A percentile compares a stretch with the other conserved stretches of the same genome.
These are phyloP conservation scores for Venturia effusa DNA, from an alignment of 2,329 filamentous ascomycete species.

Conservation along the genomic window DNA sequence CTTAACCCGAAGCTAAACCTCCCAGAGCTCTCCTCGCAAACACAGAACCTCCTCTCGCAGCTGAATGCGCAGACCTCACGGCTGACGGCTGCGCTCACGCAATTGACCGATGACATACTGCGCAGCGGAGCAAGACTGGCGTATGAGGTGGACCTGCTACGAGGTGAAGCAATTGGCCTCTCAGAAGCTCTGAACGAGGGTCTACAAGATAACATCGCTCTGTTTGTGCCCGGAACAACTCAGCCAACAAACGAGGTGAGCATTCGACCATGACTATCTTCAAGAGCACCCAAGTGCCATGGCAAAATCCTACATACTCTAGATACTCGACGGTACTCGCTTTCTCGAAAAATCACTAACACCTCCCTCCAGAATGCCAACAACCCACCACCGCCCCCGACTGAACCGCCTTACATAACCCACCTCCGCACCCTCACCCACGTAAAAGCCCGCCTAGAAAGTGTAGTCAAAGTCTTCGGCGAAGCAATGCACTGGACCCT, in stretches of 20 bases:
- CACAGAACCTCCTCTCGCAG: conserved; percentile 75
- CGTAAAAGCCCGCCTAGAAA: conserved; percentile 74
- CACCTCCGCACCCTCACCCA: conserved; percentile 73
- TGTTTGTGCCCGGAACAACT: background rate
- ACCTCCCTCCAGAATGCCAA: background rate
- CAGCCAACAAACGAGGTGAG: background rate
- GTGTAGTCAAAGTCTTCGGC: conserved; percentile 83
- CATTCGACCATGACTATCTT: background rate
- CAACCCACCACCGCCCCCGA: background rate
- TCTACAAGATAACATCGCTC: conserved; percentile 56
- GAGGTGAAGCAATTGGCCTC: conserved; percentile 77
- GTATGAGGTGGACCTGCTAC: conserved; percentile 86
- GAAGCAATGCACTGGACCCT: conserved; percentile 94
- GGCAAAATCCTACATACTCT: too few species aligned
- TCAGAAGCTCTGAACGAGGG: conserved; percentile 66
- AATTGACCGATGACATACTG: conserved; percentile 89
- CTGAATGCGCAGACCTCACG: conserved; percentile 81
- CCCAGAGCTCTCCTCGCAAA: conserved; percentile 66
- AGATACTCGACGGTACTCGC: background rate
- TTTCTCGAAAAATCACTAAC: background rate
- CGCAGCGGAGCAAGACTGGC: conserved; percentile 78
- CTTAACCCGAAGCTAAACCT: conserved; percentile 47
- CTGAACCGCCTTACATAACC: conserved; percentile 58
- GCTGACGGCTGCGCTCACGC: conserved; percentile 69
- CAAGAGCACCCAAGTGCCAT: background rate